These are phyloP conservation scores for Neoboletus magnificus DNA, from an alignment of 768 basidiomycete species.

Conservation along the genomic window DNA sequence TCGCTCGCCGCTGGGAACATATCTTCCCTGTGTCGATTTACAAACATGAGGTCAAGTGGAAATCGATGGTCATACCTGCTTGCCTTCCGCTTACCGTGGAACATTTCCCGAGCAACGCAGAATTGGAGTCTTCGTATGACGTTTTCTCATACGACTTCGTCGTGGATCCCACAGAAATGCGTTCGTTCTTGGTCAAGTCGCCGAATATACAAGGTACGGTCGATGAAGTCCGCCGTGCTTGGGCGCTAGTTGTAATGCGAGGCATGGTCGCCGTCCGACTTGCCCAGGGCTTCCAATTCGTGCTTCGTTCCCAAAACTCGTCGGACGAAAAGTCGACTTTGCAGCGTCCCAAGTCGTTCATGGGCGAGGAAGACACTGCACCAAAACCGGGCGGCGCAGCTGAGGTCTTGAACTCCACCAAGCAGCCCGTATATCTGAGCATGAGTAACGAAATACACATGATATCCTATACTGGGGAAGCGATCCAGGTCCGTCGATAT, in stretches of 20 bases:
- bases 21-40: constrained; percentile 68
- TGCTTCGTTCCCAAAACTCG: constrained; percentile 48
- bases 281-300: constrained; percentile 93
- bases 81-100: constrained; percentile 91
- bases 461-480: constrained; percentile 87
- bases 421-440: constrained; percentile 82
- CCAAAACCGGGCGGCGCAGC: constrained; percentile 63
- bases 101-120: constrained; percentile 72
- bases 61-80: constrained; percentile 75
- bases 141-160: constrained; percentile 88
- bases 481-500: constrained; percentile 84
- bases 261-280: constrained; percentile 92
- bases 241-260: constrained; percentile 81
- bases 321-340: constrained; percentile 35
- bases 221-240: constrained; percentile 62
- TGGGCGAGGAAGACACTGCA: constrained; percentile 49
- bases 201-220: constrained; percentile 44
- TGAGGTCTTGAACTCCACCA: constrained; percentile 56
- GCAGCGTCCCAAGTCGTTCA: constrained; percentile 55
- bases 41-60: constrained; percentile 92
- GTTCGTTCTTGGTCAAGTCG: constrained; percentile 80
- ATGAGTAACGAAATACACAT: constrained; percentile 96
- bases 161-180: constrained; percentile 78
- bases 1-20: constrained; percentile 91
- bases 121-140: constrained; percentile 74